Evolutionary conservation across 164 flowering plant genomes (phyloP).

Genomic region (Chloranthus sessilifolius): DNA sequence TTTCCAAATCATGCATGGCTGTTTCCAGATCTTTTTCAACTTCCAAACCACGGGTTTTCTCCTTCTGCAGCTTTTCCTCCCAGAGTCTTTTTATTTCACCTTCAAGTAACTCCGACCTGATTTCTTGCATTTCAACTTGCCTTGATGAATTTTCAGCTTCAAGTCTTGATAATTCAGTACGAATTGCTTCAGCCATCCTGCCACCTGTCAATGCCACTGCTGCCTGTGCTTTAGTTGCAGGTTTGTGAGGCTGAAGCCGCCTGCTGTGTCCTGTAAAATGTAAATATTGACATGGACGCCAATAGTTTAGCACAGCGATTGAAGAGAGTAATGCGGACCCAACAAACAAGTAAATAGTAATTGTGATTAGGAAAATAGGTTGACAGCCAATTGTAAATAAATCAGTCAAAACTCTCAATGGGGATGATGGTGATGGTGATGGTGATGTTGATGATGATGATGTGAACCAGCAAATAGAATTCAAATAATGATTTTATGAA

Average conservation of each 20-base stretch:
- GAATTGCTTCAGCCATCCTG: slow-evolving; percentile 54
- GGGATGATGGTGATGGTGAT: too few relatives aligned
- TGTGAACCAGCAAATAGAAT: too few relatives aligned
- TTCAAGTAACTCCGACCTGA: slow-evolving; percentile 54
- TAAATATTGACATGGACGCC: too few relatives aligned
- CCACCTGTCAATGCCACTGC: slow-evolving; percentile 84
- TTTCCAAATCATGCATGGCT: slow-evolving; percentile 41
- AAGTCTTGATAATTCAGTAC: slow-evolving; percentile 48
- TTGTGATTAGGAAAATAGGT: too few relatives aligned
- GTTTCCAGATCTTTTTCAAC: slow-evolving; percentile 33
- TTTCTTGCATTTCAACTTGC: slow-evolving; percentile 47
- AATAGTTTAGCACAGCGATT: too few relatives aligned
- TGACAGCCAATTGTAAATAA: too few relatives aligned
- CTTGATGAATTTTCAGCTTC: slow-evolving; percentile 52
- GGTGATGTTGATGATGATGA: too few relatives aligned
- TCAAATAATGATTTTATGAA: too few relatives aligned
- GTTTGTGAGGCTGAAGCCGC: slow-evolving; percentile 79
- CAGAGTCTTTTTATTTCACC: slow-evolving; percentile 66
- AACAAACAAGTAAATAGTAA: too few relatives aligned
- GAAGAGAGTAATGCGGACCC: too few relatives aligned
- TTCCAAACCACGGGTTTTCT: slow-evolving; percentile 31
- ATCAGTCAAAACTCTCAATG: too few relatives aligned
- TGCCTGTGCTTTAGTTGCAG: slow-evolving; percentile 85
- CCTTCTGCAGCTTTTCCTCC: slow-evolving; percentile 52
- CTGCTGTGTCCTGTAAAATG: slow-evolving; percentile 59